These are phyloP conservation scores for Magnusiomyces starmeri DNA, from an alignment of 1,139 yeast species.

Conservation along the genomic window DNA sequence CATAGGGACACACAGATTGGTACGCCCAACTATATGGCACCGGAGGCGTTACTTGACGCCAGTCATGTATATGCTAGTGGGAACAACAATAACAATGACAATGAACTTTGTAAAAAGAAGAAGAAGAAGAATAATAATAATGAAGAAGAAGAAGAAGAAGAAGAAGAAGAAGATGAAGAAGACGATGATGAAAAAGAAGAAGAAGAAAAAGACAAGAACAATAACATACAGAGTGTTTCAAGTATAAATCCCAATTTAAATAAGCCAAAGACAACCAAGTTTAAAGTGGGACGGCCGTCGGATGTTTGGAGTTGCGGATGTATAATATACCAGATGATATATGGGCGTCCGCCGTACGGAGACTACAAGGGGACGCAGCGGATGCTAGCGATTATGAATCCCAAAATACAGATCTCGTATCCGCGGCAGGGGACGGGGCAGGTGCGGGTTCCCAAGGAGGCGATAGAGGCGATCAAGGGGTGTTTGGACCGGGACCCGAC, in stretches of 20 bases:
- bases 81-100: slow-evolving; percentile 20
- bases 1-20: slow-evolving; percentile 91
- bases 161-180: background rate
- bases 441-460: slow-evolving; percentile 58
- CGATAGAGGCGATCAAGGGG: slow-evolving; percentile 61
- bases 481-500: slow-evolving; percentile 71
- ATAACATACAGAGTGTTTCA: slow-evolving; percentile 12
- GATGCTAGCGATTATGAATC: slow-evolving; percentile 79
- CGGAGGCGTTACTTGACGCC: slow-evolving; percentile 78
- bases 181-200: no score
- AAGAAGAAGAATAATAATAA: no score
- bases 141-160: slow-evolving; percentile 4
- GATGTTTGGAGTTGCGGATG: slow-evolving; percentile 99
- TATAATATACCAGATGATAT: slow-evolving; percentile 89
- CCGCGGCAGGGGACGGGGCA: slow-evolving; percentile 59
- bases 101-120: background rate
- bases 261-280: slow-evolving; percentile 34
- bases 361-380: slow-evolving; percentile 71
- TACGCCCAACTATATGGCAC: slow-evolving; percentile 97
- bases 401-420: slow-evolving; percentile 67
- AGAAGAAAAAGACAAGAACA: slow-evolving; percentile 3
- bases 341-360: slow-evolving; percentile 90
- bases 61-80: slow-evolving; percentile 29
- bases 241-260: slow-evolving; percentile 16
- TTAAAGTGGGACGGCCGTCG: slow-evolving; percentile 87